Conservation (phyloP, 805 yeast genomes). For the Myxozyma kluyveri region DNA sequence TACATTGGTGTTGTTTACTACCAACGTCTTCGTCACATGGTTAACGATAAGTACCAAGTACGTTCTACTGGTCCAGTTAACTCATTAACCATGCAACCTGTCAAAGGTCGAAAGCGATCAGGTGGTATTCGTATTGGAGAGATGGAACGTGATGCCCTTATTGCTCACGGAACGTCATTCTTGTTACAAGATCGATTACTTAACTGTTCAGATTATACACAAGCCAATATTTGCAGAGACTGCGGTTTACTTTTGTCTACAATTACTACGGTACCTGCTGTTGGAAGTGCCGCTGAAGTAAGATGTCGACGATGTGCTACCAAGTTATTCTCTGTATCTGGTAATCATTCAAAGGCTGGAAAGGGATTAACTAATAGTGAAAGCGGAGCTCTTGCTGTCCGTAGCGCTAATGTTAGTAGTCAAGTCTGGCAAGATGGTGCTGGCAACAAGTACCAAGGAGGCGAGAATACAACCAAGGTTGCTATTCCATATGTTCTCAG, state of each 20-base stretch:
- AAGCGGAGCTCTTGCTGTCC: slow-evolving; percentile 38
- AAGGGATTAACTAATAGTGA: slow-evolving; percentile 39
- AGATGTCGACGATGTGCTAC: slow-evolving; percentile 91
- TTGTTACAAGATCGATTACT: slow-evolving; percentile 89
- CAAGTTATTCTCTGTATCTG: slow-evolving; percentile 48
- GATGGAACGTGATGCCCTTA: slow-evolving; percentile 98
- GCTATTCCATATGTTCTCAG: slow-evolving; percentile 96
- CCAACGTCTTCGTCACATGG: slow-evolving; percentile 99
- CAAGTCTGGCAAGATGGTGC: slow-evolving; percentile 97
- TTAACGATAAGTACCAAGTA: slow-evolving; percentile 98
- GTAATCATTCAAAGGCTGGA: slow-evolving; percentile 33
- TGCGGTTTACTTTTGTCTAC: slow-evolving; percentile 93
- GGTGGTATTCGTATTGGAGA: slow-evolving; percentile 99
- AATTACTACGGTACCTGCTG: slow-evolving; percentile 84
- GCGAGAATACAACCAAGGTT: slow-evolving; percentile 88
- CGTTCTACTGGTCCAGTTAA: slow-evolving; percentile 98
- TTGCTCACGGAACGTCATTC: slow-evolving; percentile 97
- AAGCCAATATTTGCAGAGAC: slow-evolving; percentile 80
- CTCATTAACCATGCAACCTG: slow-evolving; percentile 97
- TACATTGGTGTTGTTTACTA: slow-evolving; percentile 96
- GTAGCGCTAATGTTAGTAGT: slow-evolving; percentile 55
- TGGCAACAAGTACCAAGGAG: slow-evolving; percentile 88
- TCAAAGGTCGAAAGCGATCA: slow-evolving; percentile 95
- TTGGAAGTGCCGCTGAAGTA: slow-evolving; percentile 69
- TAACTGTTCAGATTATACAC: slow-evolving; percentile 94